Base-by-base conservation (phyloP, 1,139 yeast species). In the Yamadazyma sp. region DNA sequence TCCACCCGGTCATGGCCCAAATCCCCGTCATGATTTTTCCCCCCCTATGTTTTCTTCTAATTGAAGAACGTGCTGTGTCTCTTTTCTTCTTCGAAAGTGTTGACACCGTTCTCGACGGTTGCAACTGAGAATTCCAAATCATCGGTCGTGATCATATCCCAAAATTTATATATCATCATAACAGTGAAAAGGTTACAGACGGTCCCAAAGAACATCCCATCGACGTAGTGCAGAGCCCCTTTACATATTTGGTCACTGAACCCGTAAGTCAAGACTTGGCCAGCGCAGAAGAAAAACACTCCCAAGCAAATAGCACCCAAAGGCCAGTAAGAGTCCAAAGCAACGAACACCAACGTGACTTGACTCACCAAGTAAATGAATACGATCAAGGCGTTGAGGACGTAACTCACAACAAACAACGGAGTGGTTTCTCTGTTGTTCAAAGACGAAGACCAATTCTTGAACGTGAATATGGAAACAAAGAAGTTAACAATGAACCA, bases 81-180 rank as follows among this genome's bases (percentile, higher is more conserved):
- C 57, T 69, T 69, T 43, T 69, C 74, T 33, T 62, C 69, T 7
- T 61, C 69, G 43, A 64, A 65, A 4, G 63, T 56, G 42, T 53
- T 46, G n/a, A 68, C 63, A 4, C 71, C 73, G 36, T 65, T 69
- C 46, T 71, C 76, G 11, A 63, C 71, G 33, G 59, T 64, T 14
- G 77, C 76, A 38, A 88, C 95, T 37, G 92, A 81, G 61, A 92
- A 92, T 64, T 92, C 98, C 55, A 91, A 79, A 60, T 92, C 98
- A 56, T 92, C 98, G 44, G 83, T 80, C n/a, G 98, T 92, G 40
- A 92, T 84, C 79, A 88, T 87, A 55, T 91, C 97, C 97, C 98
- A 92, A 53, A 82, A 87, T 64, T 92, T 91, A 69, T 89, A 91
- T 41, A 91, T 72, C 98, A 92, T 91, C 96, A 92, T 89, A 41